phyloP scores from a whole-genome alignment of 768 basidiomycete genomes.

The Phaeotremella fagi region DNA sequence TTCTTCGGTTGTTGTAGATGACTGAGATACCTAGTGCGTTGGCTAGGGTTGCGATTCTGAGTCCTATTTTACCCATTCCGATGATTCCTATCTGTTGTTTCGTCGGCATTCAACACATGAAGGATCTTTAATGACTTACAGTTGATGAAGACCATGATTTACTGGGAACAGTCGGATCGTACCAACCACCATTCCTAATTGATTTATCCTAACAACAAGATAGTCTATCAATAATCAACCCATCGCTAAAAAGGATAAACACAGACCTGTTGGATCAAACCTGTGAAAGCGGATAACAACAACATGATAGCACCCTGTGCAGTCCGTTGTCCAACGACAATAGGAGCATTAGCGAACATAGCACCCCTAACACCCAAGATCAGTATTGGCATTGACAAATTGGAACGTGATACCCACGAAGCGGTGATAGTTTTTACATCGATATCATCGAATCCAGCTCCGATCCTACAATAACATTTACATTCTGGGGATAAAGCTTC shows the following conservation, averaged over 20 bases:
- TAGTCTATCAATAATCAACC: not conserved
- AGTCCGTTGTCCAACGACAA: slow-evolving; percentile 28
- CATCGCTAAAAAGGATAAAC: slow-evolving; percentile 1
- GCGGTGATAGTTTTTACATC: slow-evolving; percentile 44
- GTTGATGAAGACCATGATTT: not conserved
- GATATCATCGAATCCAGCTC: slow-evolving; percentile 47
- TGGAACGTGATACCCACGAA: slow-evolving; percentile 20
- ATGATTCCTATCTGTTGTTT: slow-evolving; percentile 43
- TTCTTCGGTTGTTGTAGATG: slow-evolving; percentile 44
- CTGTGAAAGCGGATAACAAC: slow-evolving; percentile 23
- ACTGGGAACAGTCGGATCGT: not conserved
- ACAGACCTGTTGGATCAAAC: slow-evolving; percentile 17
- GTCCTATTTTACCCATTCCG: slow-evolving; percentile 49
- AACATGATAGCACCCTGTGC: slow-evolving; percentile 27
- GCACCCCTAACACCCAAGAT: slow-evolving; percentile 8
- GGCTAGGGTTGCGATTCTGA: slow-evolving; percentile 31
- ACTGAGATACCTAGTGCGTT: slow-evolving; percentile 42
- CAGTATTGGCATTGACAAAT: not conserved
- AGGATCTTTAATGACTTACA: not conserved
- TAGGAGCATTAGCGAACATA: slow-evolving; percentile 31
- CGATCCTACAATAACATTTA: slow-evolving; percentile 20
- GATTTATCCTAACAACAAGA: slow-evolving; percentile 3
- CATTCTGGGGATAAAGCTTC: slow-evolving; percentile 17
- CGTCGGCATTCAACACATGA: slow-evolving; percentile 16
- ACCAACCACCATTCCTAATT: not conserved